Evolutionary conservation across 176 grass and related monocot species (phyloP), one percentile per base, ranked within the genome.

Genomic region (Eleusine indica): DNA sequence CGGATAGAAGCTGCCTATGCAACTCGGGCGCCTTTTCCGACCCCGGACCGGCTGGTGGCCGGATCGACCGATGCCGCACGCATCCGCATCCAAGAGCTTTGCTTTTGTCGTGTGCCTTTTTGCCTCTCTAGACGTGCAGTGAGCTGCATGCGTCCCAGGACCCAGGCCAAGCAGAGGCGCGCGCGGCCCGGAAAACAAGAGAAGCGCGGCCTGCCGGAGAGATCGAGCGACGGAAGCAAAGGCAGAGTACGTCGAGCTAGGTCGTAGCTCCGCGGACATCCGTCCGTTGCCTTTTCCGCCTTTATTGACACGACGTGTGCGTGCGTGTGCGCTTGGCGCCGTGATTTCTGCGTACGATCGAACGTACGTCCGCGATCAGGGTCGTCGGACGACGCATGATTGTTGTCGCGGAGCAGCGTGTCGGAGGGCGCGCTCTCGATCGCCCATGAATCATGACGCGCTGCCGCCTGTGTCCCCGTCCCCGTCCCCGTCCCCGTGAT

Each of bases 371-470:
- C 53, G 66, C 57, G 49, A 60, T 71, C 79, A 25, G 13, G 65
- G 21, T 4, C 16, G 54, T 21, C 17, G 57, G 51, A 53, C 48
- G 47, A 53, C 30, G 79, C 79, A 58, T 60, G 13, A 60, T 70
- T 70, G 18, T 70, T 70, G 18, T 39, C 37, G 64, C 42, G 77
- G 77, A 64, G 48, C 48, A 29, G 65, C 2, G 48, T 58, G 73
- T 58, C 72, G 82, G 82, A 17, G 62, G 40, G 53, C 21, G 5
- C 4, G 4, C 65, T 17, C 11, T 15, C 9, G 30, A 17, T 53
- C 14, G 51, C 80, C 79, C 49, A 70, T 81, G 79, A 58, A 60
- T 84, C 81, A 84, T 84, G 19, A 79, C 64, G 67, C 15, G 2
- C 47, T 8, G 60, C 47, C 65, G 6, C 56, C 66, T 39, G 2